Conservation (phyloP, 495 filamentous ascomycete genomes). For the Letharia columbiana region DNA sequence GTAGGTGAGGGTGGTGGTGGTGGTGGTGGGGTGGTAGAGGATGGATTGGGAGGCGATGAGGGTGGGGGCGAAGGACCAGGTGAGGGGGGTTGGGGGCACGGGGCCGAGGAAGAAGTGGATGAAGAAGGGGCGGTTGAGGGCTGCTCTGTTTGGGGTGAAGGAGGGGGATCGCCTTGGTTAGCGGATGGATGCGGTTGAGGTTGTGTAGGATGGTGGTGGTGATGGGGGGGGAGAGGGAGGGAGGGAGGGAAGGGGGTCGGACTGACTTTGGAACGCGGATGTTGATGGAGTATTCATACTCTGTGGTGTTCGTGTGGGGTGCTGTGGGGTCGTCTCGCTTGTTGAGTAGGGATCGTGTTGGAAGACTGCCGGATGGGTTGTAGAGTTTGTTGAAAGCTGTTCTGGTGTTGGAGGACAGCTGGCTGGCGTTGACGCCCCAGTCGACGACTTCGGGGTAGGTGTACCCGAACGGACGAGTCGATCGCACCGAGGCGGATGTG, state of each 20-base stretch:
- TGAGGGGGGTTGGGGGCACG: slow-evolving; percentile 30
- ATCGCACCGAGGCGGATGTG: no score
- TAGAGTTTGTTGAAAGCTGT: slow-evolving; percentile 34
- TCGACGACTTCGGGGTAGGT: slow-evolving; percentile 42
- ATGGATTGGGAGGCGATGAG: slow-evolving; percentile 37
- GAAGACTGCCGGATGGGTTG: slow-evolving; percentile 18
- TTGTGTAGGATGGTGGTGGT: no score
- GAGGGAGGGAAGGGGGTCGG: no score
- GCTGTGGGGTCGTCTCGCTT: slow-evolving; percentile 1
- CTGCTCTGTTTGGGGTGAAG: slow-evolving; percentile 27
- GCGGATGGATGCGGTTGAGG: no score
- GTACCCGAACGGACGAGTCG: slow-evolving; percentile 32
- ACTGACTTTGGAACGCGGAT: slow-evolving; percentile 43
- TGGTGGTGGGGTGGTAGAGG: slow-evolving; percentile 10
- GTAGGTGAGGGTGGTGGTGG: neutral
- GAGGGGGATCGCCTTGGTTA: neutral
- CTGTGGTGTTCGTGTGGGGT: slow-evolving; percentile 16
- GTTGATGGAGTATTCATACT: slow-evolving; percentile 54
- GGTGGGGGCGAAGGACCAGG: slow-evolving; percentile 37
- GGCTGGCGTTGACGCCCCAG: slow-evolving; percentile 26
- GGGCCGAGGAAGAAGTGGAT: slow-evolving; percentile 55
- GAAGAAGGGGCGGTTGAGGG: slow-evolving; percentile 45
- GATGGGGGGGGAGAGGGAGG: no score
- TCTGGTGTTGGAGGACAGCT: slow-evolving; percentile 28
- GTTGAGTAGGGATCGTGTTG: neutral